Conservation (phyloP, 805 yeast species). For the Yamadazyma takamatsuzukensis region DNA sequence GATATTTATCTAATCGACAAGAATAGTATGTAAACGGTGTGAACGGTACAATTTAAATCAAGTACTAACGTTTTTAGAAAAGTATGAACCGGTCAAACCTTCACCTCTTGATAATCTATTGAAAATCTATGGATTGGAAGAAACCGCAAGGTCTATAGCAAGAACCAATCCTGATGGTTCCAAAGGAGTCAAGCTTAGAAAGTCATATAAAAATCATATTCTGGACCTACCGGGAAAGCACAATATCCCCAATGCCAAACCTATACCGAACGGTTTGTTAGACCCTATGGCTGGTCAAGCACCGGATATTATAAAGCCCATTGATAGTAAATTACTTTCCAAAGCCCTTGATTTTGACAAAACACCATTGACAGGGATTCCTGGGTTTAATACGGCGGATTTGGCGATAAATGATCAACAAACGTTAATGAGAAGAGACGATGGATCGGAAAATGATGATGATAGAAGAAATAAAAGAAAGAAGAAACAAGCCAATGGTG, state of each 20-base stretch:
- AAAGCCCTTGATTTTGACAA: constrained; percentile 57
- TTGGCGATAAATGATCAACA: constrained; percentile 58
- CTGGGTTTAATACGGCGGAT: constrained; percentile 69
- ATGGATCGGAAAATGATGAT: constrained; percentile 37
- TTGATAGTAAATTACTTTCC: constrained; percentile 48
- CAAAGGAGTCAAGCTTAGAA: constrained; percentile 87
- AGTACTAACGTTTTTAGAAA: constrained; percentile 8
- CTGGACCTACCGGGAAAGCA: constrained; percentile 81
- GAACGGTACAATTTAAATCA: neutral
- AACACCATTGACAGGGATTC: constrained; percentile 66
- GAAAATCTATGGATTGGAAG: constrained; percentile 60
- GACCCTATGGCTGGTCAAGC: constrained; percentile 34
- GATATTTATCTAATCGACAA: constrained; percentile 4
- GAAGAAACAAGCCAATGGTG: constrained; percentile 34
- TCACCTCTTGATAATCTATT: constrained; percentile 74
- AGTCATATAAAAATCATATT: constrained; percentile 92
- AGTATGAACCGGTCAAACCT: constrained; percentile 46
- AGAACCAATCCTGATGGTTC: constrained; percentile 84
- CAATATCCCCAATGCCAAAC: constrained; percentile 49
- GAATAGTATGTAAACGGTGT: constrained; percentile 4
- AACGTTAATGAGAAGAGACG: constrained; percentile 38
- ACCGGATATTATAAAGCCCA: constrained; percentile 46
- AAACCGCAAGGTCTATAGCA: constrained; percentile 75
- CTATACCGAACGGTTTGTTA: constrained; percentile 31
- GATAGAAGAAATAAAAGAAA: constrained; percentile 36